A percentile compares a stretch with the other conserved stretches of the same genome.
Evolutionary conservation across 2,329 filamentous ascomycete species (phyloP).

Genomic region (Alternaria rosae): DNA sequence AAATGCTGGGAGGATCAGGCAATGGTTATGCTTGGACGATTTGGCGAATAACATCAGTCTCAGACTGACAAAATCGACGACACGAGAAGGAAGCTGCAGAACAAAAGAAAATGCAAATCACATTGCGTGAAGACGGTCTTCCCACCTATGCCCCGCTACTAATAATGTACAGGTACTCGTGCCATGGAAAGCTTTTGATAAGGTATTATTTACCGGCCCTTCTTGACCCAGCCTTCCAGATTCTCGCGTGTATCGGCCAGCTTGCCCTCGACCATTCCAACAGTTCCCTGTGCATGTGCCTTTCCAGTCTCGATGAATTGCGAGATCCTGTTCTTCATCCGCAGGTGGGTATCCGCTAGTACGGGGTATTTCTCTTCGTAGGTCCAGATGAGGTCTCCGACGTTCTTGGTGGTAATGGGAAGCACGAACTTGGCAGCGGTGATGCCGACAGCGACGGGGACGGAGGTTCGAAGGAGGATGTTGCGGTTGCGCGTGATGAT

Average conservation of each 20-base stretch:
- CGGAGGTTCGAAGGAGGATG: slow-evolving; percentile 77
- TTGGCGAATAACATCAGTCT: too few species aligned
- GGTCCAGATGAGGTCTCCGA: slow-evolving; percentile 84
- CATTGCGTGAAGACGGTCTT: slow-evolving; percentile 5
- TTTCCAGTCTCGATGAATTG: slow-evolving; percentile 76
- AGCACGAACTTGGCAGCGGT: slow-evolving; percentile 84
- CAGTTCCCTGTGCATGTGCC: slow-evolving; percentile 74
- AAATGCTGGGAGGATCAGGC: too few species aligned
- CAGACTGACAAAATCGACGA: too few species aligned
- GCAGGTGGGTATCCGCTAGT: slow-evolving; percentile 80
- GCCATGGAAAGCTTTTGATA: slow-evolving; percentile 12
- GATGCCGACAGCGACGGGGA: slow-evolving; percentile 81
- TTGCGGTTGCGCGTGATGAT: slow-evolving; percentile 90
- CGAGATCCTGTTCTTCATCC: slow-evolving; percentile 72
- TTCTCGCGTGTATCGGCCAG: slow-evolving; percentile 77
- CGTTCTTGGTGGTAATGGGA: slow-evolving; percentile 89
- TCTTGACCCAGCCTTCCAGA: slow-evolving; percentile 88
- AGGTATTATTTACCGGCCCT: slow-evolving; percentile 71
- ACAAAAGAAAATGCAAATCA: slow-evolving; percentile 7
- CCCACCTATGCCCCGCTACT: slow-evolving; percentile 14
- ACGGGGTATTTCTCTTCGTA: slow-evolving; percentile 91
- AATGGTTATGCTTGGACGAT: too few species aligned
- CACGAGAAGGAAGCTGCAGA: background rate
- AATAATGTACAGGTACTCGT: slow-evolving; percentile 29
- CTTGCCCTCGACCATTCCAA: slow-evolving; percentile 79